Evolutionary conservation across 169 alveolate species (phyloP).

Genomic region (Eimeria necatrix): DNA sequence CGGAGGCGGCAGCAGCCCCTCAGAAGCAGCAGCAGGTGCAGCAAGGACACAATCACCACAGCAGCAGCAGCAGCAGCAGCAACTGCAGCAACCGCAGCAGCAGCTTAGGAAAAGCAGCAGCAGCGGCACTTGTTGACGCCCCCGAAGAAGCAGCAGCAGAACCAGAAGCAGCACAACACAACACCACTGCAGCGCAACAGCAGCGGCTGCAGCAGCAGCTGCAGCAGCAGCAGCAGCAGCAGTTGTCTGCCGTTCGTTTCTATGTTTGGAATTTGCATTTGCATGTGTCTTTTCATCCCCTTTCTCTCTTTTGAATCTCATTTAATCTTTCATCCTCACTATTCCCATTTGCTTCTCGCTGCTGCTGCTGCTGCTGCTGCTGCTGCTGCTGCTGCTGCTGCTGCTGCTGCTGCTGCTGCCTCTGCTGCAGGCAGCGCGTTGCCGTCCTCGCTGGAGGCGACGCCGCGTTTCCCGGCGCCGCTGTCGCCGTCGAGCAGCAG

Average conservation of each 20-base stretch:
- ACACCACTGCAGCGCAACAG: too few relatives aligned
- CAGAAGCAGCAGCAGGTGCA: too few relatives aligned
- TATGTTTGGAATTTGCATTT: background rate
- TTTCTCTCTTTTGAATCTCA: background rate
- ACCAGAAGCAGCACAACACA: too few relatives aligned
- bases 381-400: background rate
- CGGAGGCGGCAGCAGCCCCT: too few relatives aligned
- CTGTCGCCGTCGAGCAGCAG: background rate
- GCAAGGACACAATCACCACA: too few relatives aligned
- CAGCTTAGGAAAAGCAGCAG: too few relatives aligned
- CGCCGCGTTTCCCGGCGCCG: background rate
- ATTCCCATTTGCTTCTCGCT: background rate
- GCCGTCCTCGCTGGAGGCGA: constrained; percentile 8
- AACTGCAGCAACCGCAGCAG: too few relatives aligned
- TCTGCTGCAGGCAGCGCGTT: background rate
- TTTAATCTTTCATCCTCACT: background rate
- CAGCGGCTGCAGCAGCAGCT: too few relatives aligned
- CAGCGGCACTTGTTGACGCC: too few relatives aligned
- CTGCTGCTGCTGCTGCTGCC: background rate
- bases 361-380: constrained; percentile 8
- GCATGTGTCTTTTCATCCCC: background rate
- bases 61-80: too few relatives aligned
- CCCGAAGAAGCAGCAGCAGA: too few relatives aligned
- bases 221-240: too few relatives aligned
- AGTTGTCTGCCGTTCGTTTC: background rate